A percentile compares a stretch with the other conserved stretches of the same genome.
Evolutionary conservation across 345 rosid genomes (phyloP).

Genomic region (Carallia pectinifolia): DNA sequence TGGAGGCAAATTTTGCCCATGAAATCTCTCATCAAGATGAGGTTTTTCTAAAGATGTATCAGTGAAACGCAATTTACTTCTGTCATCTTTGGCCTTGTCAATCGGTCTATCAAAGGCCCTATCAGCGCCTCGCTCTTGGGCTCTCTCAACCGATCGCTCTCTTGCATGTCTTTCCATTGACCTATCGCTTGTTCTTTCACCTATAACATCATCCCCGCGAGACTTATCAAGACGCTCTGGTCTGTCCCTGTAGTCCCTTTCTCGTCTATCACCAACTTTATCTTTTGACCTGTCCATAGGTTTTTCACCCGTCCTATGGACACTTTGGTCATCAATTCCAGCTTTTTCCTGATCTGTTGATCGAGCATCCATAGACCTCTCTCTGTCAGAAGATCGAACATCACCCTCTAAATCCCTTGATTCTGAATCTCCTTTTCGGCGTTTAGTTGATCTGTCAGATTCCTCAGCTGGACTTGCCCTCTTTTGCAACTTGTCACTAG

Average conservation of each 20-base stretch:
- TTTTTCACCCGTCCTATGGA: constrained; percentile 53
- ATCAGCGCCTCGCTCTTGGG: constrained; percentile 61
- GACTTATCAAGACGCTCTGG: constrained; percentile 69
- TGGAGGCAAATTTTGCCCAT: constrained; percentile 90
- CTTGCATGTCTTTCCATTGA: constrained; percentile 87
- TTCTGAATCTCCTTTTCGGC: constrained; percentile 83
- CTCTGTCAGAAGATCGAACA: constrained; percentile 61
- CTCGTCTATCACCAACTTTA: constrained; percentile 73
- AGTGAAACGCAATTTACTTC: constrained; percentile 55
- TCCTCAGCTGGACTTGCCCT: constrained; percentile 80
- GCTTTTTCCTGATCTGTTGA: constrained; percentile 53
- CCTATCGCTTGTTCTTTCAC: constrained; percentile 71
- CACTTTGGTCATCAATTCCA: constrained; percentile 59
- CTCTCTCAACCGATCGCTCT: constrained; percentile 89
- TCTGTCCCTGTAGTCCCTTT: constrained; percentile 84
- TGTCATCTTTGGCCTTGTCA: constrained; percentile 76
- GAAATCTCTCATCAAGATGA: constrained; percentile 72
- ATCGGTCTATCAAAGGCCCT: constrained; percentile 60
- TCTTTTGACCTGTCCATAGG: constrained; percentile 76
- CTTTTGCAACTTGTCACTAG: constrained; percentile 78
- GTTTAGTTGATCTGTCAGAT: constrained; percentile 75
- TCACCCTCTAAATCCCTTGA: constrained; percentile 65
- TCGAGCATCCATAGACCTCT: constrained; percentile 64
- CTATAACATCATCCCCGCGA: constrained; percentile 57
- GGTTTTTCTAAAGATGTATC: constrained; percentile 66